These are phyloP conservation scores for Aspergillus neoniger DNA, from an alignment of 2,329 filamentous ascomycete species.

Conservation along the genomic window DNA sequence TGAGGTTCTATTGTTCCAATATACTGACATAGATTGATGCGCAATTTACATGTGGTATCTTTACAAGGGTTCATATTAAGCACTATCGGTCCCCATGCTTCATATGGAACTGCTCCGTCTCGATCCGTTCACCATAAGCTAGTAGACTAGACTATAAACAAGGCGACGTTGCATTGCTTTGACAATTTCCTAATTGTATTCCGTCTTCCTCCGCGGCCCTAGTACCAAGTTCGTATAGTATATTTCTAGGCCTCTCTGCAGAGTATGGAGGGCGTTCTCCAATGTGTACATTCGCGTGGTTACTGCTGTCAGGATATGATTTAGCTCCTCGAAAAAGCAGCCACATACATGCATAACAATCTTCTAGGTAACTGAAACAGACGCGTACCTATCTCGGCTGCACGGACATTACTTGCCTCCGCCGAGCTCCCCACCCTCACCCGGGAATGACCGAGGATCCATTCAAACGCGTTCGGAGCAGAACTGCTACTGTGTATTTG, in stretches of 20 bases:
- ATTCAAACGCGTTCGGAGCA: background rate
- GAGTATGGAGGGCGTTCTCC: background rate
- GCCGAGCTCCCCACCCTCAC: slow-evolving; percentile 1
- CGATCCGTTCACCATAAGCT: background rate
- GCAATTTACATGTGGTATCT: background rate
- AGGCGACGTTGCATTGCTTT: background rate
- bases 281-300: background rate
- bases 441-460: slow-evolving; percentile 3
- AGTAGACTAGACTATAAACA: background rate
- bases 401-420: slow-evolving; percentile 29
- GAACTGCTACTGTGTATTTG: background rate
- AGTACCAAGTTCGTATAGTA: background rate
- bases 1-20: too few species aligned
- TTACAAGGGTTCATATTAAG: background rate
- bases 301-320: background rate
- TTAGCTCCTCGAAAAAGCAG: background rate
- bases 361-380: slow-evolving; percentile 32
- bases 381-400: slow-evolving; percentile 40
- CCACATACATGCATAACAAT: slow-evolving; percentile 1
- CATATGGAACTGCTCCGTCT: background rate
- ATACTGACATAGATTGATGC: background rate
- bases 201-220: background rate
- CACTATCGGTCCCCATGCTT: background rate
- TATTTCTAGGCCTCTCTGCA: background rate
- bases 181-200: background rate